Conservation (phyloP, 2,329 filamentous ascomycete genomes). For the Chaetomium sp. region DNA sequence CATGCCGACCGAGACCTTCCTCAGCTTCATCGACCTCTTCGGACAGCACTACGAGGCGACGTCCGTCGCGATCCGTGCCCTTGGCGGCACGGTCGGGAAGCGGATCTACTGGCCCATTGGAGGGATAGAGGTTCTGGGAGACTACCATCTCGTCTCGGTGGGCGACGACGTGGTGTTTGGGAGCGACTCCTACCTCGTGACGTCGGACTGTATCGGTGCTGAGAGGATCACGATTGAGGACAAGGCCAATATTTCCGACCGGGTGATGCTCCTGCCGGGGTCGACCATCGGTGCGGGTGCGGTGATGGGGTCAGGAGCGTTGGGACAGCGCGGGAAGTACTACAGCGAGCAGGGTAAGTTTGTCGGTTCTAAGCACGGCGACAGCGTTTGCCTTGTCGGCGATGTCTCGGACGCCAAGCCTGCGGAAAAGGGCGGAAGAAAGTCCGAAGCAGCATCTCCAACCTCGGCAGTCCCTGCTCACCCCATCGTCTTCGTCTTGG, state of each 20-base stretch:
- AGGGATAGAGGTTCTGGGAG: not conserved
- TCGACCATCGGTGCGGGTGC: not conserved
- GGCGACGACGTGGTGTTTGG: not conserved
- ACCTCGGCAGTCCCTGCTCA: not conserved
- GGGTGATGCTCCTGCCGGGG: not conserved
- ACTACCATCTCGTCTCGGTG: not conserved
- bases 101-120: not conserved
- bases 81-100: not conserved
- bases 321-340: not conserved
- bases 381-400: not conserved
- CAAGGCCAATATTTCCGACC: not conserved
- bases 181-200: not conserved
- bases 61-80: too few relatives aligned
- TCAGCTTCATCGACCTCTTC: not conserved
- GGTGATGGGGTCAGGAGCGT: not conserved
- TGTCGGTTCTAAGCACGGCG: not conserved
- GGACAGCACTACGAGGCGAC: too few relatives aligned
- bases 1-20: not conserved
- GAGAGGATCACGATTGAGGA: not conserved
- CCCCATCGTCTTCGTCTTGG: not conserved
- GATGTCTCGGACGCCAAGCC: not conserved
- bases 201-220: not conserved
- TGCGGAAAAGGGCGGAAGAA: not conserved
- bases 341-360: not conserved
- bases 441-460: not conserved